Percentiles rank a stretch among this genome's conserved stretches.
phyloP scores from a whole-genome alignment of 2,329 filamentous ascomycete genomes.

The Fusarium sp. region DNA sequence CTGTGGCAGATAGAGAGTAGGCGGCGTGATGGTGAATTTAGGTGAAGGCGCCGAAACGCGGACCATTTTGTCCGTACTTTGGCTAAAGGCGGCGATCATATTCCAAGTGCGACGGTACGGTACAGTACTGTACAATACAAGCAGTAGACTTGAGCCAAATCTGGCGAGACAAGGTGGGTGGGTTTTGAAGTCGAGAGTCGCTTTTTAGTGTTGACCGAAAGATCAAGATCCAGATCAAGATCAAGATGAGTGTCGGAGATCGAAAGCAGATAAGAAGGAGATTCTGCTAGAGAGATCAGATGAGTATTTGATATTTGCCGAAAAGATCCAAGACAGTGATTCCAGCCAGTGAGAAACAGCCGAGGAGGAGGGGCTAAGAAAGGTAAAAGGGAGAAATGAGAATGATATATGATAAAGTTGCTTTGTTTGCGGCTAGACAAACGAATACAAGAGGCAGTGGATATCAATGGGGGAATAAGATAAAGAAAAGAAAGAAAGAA shows the following conservation, averaged over 20 bases:
- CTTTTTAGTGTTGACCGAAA: background rate
- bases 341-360: conserved; percentile 35
- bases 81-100: conserved; percentile 31
- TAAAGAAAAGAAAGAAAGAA: background rate
- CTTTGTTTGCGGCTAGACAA: background rate
- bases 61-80: conserved; percentile 27
- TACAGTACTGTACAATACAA: background rate
- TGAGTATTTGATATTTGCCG: conserved; percentile 40
- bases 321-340: conserved; percentile 19
- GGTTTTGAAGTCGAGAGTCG: background rate
- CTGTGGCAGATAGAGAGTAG: conserved; percentile 21
- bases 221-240: conserved; percentile 16
- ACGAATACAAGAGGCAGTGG: background rate
- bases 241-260: conserved; percentile 13
- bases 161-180: conserved; percentile 1
- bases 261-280: conserved; percentile 24
- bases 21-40: conserved; percentile 23
- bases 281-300: conserved; percentile 34
- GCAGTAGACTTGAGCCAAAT: background rate
- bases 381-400: conserved; percentile 10
- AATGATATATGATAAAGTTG: conserved; percentile 7
- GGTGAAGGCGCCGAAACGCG: conserved; percentile 22
- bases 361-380: conserved; percentile 25
- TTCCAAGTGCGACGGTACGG: background rate
- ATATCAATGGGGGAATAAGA: background rate